phyloP scores from a whole-genome alignment of 768 basidiomycete species.

The Trametes gibbosa region DNA sequence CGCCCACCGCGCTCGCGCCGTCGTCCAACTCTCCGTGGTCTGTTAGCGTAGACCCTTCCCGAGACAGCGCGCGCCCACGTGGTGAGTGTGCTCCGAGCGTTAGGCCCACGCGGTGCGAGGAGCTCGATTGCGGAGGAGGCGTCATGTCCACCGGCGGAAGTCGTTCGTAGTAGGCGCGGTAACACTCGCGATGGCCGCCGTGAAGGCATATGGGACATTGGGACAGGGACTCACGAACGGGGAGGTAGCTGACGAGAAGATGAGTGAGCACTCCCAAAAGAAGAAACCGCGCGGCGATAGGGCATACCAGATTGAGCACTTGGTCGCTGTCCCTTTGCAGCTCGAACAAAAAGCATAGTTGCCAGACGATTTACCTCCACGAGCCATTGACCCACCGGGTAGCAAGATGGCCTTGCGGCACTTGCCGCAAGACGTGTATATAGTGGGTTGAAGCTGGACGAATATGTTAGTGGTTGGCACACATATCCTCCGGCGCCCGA shows the following conservation, averaged over 20 bases:
- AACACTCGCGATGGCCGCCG: constrained; percentile 81
- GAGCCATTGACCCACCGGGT: constrained; percentile 18
- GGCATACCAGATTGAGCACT: constrained; percentile 74
- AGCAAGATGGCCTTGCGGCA: constrained; percentile 62
- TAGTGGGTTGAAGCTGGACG: constrained; percentile 63
- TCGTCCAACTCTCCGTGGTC: constrained; percentile 27
- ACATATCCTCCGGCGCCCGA: background rate
- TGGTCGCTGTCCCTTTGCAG: constrained; percentile 47
- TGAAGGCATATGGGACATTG: constrained; percentile 77
- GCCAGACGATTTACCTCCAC: constrained; percentile 34
- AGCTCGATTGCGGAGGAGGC: background rate
- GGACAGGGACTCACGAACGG: constrained; percentile 67
- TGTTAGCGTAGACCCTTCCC: constrained; percentile 5
- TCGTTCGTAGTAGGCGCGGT: constrained; percentile 61
- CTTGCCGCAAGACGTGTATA: constrained; percentile 66
- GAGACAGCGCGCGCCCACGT: constrained; percentile 14
- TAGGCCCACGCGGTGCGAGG: constrained; percentile 9
- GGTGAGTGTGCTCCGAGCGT: constrained; percentile 26
- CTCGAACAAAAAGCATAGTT: constrained; percentile 53
- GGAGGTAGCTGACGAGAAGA: constrained; percentile 57
- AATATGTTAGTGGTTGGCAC: background rate
- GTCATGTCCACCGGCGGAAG: constrained; percentile 34
- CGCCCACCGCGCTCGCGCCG: constrained; percentile 18
- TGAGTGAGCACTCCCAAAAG: constrained; percentile 6
- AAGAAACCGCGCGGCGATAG: background rate